Evolutionary conservation across 1,139 yeast genomes (phyloP).

Genomic region (Zygoascus meyerae): DNA sequence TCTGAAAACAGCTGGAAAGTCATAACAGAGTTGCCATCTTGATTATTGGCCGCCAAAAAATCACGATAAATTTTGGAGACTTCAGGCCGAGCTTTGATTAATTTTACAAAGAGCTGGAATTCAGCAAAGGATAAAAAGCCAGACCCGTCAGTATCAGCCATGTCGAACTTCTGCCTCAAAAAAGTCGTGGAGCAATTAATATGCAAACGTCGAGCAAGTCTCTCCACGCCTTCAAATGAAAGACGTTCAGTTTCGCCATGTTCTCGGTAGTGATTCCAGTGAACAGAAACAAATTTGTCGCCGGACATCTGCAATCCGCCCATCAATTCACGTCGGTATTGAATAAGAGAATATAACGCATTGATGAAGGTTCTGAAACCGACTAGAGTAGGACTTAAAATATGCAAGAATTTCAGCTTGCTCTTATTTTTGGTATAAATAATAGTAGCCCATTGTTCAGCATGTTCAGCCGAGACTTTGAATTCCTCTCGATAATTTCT

Average conservation of each 20-base stretch:
- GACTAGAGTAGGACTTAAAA: constrained; percentile 60
- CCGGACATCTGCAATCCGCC: constrained; percentile 50
- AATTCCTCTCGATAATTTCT: constrained; percentile 79
- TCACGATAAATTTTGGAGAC: constrained; percentile 39
- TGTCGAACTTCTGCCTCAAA: constrained; percentile 41
- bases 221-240: constrained; percentile 62
- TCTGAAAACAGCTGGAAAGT: constrained; percentile 37
- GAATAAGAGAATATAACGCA: constrained; percentile 43
- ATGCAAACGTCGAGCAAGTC: constrained; percentile 60
- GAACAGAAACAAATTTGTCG: constrained; percentile 48
- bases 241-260: constrained; percentile 40
- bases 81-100: constrained; percentile 47
- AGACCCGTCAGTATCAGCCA: constrained; percentile 43
- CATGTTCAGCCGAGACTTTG: constrained; percentile 60
- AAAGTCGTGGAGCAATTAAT: constrained; percentile 50
- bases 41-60: constrained; percentile 8
- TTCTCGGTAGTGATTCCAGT: constrained; percentile 50
- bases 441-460: constrained; percentile 72
- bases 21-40: constrained; percentile 25
- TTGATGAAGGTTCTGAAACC: constrained; percentile 53
- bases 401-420: constrained; percentile 59
- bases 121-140: constrained; percentile 57
- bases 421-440: constrained; percentile 50
- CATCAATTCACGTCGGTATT: constrained; percentile 47
- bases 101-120: constrained; percentile 65